Evolutionary conservation across 1,139 yeast species (phyloP), one percentile per base, ranked within the genome.

Genomic region (Nakaseomyces sp.): DNA sequence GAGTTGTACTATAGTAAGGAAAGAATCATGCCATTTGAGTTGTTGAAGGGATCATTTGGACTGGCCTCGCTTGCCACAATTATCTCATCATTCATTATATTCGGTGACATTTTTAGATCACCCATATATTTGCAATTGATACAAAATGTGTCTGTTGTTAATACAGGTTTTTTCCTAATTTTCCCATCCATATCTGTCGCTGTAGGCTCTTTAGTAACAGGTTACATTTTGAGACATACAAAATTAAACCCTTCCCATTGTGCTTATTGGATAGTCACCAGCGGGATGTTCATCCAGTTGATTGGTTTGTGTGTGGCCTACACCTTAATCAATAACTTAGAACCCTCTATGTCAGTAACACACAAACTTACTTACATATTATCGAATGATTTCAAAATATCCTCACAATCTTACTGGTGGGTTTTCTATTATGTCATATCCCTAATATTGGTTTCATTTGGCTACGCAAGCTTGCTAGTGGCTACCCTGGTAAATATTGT

Each of bases 141-240:
- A 0, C 70, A 77, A 60, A 68, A 69, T 32, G 62, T 76, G 13
- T 53, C 72, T 8, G 73, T 79, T 2, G 70, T 79, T 1, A 65
- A 66, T 41, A 73, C 74, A 38, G 84, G 84, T n/a, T 57, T 53
- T 50, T 77, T 49, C 67, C 74, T 51, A 62, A 69, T 63, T 67
- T 76, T 63, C 57, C 76, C 62, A 69, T 76, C 53, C 2, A 45
- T 69, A 13, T 58, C 73, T 1, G 69, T 73, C 3, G 74, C 87
- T 0, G 44, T 68, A 15, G 86, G 87, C 0, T 78, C 87, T 0
- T 61, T 81, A n/a, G 61, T 71, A 7, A 75, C 85, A 2, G 88
- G 88, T 0, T 56, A 59, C 49, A 46, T 65, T 3, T 56, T 72
- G 26, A 63, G 69, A 41, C 50, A 51, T 15, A 60, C 64, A 4